phyloP scores from a whole-genome alignment of 441 rosid species.

The Pelargonium exstipulatum region DNA sequence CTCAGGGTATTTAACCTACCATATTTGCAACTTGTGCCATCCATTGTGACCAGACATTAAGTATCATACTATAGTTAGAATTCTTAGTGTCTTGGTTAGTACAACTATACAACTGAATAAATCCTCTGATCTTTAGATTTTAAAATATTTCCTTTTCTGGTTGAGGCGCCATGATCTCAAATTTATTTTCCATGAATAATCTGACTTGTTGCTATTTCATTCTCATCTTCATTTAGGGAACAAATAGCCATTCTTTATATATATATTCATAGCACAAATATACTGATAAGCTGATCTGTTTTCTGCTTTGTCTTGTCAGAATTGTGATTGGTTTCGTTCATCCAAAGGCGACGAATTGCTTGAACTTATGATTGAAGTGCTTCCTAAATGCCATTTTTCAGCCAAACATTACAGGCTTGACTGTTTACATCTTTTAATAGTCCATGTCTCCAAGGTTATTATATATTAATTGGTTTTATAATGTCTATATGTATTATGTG shows the following conservation, averaged over 20 bases:
- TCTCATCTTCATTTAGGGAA: background rate
- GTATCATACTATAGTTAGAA: slow-evolving; percentile 1
- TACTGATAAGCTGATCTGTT: slow-evolving; percentile 6
- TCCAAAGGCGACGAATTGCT: slow-evolving; percentile 59
- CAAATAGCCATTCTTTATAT: background rate
- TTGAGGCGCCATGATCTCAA: background rate
- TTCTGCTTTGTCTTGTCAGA: slow-evolving; percentile 34
- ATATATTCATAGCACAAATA: background rate
- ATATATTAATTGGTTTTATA: slow-evolving; percentile 6
- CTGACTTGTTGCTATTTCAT: background rate
- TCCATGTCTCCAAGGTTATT: slow-evolving; percentile 54
- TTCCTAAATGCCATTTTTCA: slow-evolving; percentile 74
- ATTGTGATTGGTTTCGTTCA: slow-evolving; percentile 46
- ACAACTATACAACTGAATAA: background rate
- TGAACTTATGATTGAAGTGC: slow-evolving; percentile 59
- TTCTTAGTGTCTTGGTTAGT: background rate
- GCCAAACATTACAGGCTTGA: slow-evolving; percentile 89
- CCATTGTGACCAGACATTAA: background rate
- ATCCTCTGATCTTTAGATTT: background rate
- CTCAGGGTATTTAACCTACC: slow-evolving; percentile 47
- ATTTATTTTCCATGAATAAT: background rate
- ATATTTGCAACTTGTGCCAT: background rate
- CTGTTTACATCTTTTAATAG: slow-evolving; percentile 72
- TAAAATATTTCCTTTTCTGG: background rate
- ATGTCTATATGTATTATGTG: background rate